A percentile compares a stretch with the other conserved stretches of the same genome.
These are phyloP conservation scores for Pseudogymnoascus verrucosus DNA, from an alignment of 2,329 filamentous ascomycete species.

Conservation along the genomic window DNA sequence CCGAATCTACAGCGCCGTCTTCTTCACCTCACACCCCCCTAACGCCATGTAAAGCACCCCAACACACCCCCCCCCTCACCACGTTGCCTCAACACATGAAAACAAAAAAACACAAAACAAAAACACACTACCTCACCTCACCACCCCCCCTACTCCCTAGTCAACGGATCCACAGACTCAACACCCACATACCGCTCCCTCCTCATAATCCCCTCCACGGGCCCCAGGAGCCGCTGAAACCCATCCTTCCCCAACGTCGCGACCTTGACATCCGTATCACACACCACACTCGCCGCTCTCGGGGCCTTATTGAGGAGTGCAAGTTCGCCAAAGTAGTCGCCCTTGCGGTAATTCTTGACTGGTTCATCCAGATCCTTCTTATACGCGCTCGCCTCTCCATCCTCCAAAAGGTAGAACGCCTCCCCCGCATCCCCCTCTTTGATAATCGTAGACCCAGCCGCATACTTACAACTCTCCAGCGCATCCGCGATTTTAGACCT, in stretches of 20 bases:
- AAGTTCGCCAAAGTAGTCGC: constrained; percentile 95
- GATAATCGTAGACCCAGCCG: constrained; percentile 76
- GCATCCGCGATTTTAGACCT: constrained; percentile 96
- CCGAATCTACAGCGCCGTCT: not conserved
- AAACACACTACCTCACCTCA: constrained; percentile 11
- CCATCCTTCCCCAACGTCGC: constrained; percentile 87
- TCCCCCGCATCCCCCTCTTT: constrained; percentile 84
- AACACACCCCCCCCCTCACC: too few species aligned
- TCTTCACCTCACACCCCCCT: too few species aligned
- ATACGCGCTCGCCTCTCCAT: constrained; percentile 77
- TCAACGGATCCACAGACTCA: constrained; percentile 59
- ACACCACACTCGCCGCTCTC: constrained; percentile 80
- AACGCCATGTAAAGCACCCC: not conserved
- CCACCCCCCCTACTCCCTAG: constrained; percentile 16
- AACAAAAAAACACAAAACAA: not conserved
- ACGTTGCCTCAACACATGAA: too few species aligned
- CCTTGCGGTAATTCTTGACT: constrained; percentile 78
- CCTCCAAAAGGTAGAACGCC: constrained; percentile 85
- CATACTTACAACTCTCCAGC: constrained; percentile 81
- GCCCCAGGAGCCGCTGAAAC: constrained; percentile 86
- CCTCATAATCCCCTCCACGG: constrained; percentile 91
- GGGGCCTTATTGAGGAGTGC: constrained; percentile 90
- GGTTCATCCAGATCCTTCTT: constrained; percentile 63
- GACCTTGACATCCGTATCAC: constrained; percentile 82
- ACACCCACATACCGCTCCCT: constrained; percentile 59